Conservation (phyloP, 768 basidiomycete genomes). For the Suillus alpinus region DNA sequence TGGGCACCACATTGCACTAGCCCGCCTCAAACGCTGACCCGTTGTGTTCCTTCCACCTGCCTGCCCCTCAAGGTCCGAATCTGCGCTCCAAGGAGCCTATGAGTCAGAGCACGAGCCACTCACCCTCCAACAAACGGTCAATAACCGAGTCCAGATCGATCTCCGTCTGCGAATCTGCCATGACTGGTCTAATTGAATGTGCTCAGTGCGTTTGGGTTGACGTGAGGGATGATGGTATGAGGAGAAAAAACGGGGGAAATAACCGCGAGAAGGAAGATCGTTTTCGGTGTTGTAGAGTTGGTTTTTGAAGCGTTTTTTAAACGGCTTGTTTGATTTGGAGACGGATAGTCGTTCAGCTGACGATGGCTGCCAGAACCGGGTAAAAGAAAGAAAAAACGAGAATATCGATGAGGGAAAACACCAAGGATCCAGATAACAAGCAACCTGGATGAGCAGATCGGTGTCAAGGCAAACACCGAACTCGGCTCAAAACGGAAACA, state of each 20-base stretch:
- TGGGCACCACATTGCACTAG: background rate
- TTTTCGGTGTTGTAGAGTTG: constrained; percentile 18
- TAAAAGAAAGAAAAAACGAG: constrained; percentile 12
- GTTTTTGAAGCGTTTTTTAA: constrained; percentile 18
- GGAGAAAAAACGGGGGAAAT: constrained; percentile 24
- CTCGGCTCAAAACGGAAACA: constrained; percentile 23
- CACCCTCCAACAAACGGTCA: constrained; percentile 96
- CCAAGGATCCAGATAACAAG: constrained; percentile 33
- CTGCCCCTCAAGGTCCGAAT: background rate
- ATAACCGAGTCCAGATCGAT: constrained; percentile 99
- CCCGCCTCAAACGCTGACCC: background rate
- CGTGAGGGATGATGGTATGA: constrained; percentile 14
- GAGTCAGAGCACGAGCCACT: constrained; percentile 37
- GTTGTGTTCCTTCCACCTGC: background rate
- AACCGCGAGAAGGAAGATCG: constrained; percentile 18
- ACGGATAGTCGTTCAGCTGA: constrained; percentile 13
- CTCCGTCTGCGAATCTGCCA: constrained; percentile 83
- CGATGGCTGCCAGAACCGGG: constrained; percentile 23
- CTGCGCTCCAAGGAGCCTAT: constrained; percentile 2
- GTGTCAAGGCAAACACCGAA: constrained; percentile 32
- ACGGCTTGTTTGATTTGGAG: background rate
- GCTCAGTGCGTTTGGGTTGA: constrained; percentile 16
- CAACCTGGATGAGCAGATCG: constrained; percentile 25
- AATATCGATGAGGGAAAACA: constrained; percentile 31
- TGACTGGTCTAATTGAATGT: constrained; percentile 28